Base-by-base conservation (phyloP, 352 stramenopile species). In the Globisporangium camurandrum region DNA sequence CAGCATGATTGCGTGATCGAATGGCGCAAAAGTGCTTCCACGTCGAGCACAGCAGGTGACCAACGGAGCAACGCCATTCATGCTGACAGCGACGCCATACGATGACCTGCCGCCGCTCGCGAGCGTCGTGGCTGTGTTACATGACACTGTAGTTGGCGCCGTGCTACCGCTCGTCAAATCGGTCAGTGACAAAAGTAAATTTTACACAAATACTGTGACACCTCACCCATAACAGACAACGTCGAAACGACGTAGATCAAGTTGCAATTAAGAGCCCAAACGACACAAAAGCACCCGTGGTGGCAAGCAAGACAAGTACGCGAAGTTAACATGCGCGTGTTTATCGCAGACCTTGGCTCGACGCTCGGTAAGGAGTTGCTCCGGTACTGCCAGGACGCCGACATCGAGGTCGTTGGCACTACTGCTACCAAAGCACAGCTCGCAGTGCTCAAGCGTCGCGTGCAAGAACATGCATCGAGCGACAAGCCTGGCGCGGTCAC, bases 311-410 rank as follows among this genome's bases (percentile, higher is more conserved):
- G 1, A 44, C 14, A 28, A 11, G 16, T 19, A 16, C 14, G 11
- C 24, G 28, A 41, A 16, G 10, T 5, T 23, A 46, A 7, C 12
- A 88, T 86, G 78, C 75, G 75, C 41, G 68, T 92, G 51, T 89
- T 92, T 61, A 71, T 92, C 58, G 67, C 73, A 14, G 72, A 88
- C 45, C 57, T 92, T 46, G 64, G 71, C 27, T 83, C 75, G 24
- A 81, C 76, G 26, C 52, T 92, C 16, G 67, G 67, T 14, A 48
- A 61, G 0, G 69, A 87, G 49, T 63, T 89, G 34, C 60, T 63
- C 14, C 66, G 65, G 19, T 67, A 75, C 51, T 68, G 79, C 30
- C 72, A 85, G 50, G 71, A 84, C 56, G 71, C 61, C 3, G 70
- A 79, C n/a, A 62, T 84, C 28, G 73, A 88, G 62, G 74, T 90